A percentile compares a stretch with the other conserved stretches of the same genome.
phyloP scores from a whole-genome alignment of 345 rosid species.

The Xanthoceras sorbifolium region DNA sequence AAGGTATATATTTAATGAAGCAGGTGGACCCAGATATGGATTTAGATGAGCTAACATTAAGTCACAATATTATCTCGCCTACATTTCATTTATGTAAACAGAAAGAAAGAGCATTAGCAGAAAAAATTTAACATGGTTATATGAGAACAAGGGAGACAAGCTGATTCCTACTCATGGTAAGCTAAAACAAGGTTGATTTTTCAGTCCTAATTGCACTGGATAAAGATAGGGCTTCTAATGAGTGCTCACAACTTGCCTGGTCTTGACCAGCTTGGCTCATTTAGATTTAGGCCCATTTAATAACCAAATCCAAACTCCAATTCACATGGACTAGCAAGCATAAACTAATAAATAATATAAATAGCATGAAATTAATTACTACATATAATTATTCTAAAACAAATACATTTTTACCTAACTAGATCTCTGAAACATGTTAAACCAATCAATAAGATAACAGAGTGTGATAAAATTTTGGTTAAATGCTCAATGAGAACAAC shows the following conservation, averaged over 20 bases:
- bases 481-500: not conserved
- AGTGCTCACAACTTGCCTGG: not conserved
- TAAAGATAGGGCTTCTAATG: not conserved
- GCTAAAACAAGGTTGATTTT: not conserved
- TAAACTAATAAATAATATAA: not conserved
- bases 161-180: not conserved
- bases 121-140: not conserved
- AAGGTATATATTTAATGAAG: conserved; percentile 3
- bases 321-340: not conserved
- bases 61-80: not conserved
- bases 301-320: not conserved
- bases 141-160: conserved; percentile 2
- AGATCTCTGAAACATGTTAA: not conserved
- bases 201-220: not conserved
- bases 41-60: not conserved
- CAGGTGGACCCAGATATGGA: not conserved
- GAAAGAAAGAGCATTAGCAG: not conserved
- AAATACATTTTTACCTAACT: not conserved
- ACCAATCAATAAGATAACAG: not conserved
- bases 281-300: not conserved
- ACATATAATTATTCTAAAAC: not conserved
- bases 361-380: not conserved
- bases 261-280: not conserved
- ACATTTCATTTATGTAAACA: not conserved
- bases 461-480: not conserved